Percentiles rank a stretch among this genome's conserved stretches.
Conservation (phyloP, 2,329 filamentous ascomycete species). For the Neopestalotiopsis clavispora region DNA sequence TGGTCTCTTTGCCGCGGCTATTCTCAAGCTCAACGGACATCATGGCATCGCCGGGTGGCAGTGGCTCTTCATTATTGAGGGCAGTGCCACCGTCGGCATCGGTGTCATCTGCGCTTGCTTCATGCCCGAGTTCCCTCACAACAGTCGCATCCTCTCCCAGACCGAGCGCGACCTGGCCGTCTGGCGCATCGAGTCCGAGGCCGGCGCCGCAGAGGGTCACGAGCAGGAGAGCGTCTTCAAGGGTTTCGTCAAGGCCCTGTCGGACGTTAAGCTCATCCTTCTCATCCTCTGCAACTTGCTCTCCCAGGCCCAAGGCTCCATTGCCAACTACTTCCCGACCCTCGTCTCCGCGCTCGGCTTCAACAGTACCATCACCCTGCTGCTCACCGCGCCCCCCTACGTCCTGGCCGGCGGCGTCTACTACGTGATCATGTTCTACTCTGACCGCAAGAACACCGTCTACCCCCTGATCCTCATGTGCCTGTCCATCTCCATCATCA, state of each 20-base stretch:
- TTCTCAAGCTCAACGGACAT: constrained; percentile 32
- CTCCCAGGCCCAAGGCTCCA: constrained; percentile 43
- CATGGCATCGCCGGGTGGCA: constrained; percentile 32
- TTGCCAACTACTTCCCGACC: constrained; percentile 36
- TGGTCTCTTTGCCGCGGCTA: constrained; percentile 39
- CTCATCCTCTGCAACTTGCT: constrained; percentile 38
- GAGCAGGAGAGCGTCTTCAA: constrained; percentile 35
- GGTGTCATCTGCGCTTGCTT: constrained; percentile 25
- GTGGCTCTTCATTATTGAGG: constrained; percentile 32
- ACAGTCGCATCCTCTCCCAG: constrained; percentile 18
- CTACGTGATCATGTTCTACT: constrained; percentile 36
- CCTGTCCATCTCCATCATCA: constrained; percentile 30
- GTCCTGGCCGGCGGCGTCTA: constrained; percentile 36
- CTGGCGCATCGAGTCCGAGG: constrained; percentile 24
- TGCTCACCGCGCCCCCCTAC: constrained; percentile 33
- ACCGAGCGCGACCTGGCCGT: constrained; percentile 18
- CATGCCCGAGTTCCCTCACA: constrained; percentile 27
- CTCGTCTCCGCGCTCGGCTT: constrained; percentile 51
- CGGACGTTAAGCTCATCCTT: constrained; percentile 42
- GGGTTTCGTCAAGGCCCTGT: constrained; percentile 35
- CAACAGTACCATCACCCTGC: constrained; percentile 35
- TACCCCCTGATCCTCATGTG: constrained; percentile 33
- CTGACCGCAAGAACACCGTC: constrained; percentile 32
- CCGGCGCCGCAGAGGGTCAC: constrained; percentile 19
- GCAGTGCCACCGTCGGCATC: constrained; percentile 24